Percentiles rank a stretch among this genome's conserved stretches.
Conservation (phyloP, 495 filamentous ascomycete genomes). For the Bacidia gigantensis region DNA sequence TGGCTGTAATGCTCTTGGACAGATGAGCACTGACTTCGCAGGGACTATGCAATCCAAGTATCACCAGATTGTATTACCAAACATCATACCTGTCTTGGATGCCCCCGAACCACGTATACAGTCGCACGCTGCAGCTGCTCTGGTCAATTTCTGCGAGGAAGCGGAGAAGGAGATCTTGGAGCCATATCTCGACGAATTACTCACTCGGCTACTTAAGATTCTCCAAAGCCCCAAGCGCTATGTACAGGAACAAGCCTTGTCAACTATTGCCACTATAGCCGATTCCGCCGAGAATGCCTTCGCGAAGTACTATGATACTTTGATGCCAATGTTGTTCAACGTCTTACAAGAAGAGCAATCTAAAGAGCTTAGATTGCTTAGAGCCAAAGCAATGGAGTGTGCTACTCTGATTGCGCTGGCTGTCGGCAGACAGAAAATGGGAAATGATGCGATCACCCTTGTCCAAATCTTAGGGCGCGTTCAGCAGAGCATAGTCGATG, state of each 20-base stretch:
- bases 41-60: conserved; percentile 97
- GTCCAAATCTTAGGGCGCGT: conserved; percentile 78
- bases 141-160: conserved; percentile 99
- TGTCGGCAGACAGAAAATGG: conserved; percentile 86
- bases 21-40: conserved; percentile 99
- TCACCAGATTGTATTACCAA: conserved; percentile 67
- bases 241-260: conserved; percentile 95
- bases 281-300: conserved; percentile 95
- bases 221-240: conserved; percentile 84
- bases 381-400: conserved; percentile 99
- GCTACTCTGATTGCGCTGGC: conserved; percentile 88
- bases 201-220: conserved; percentile 68
- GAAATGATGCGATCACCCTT: conserved; percentile 67
- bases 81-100: conserved; percentile 84
- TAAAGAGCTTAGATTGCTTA: conserved; percentile 80
- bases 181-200: conserved; percentile 81
- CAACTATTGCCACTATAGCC: conserved; percentile 96
- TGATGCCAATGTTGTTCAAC: conserved; percentile 89
- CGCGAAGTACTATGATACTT: conserved; percentile 81
- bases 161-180: conserved; percentile 85
- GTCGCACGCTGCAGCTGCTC: conserved; percentile 87
- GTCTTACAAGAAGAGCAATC: conserved; percentile 78
- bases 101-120: conserved; percentile 88
- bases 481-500: conserved; percentile 73
- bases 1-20: conserved; percentile 95